A percentile compares a stretch with the other conserved stretches of the same genome.
Evolutionary conservation across 1,284 basidiomycete genomes (phyloP).

Genomic region (Apiotrichum siamense): DNA sequence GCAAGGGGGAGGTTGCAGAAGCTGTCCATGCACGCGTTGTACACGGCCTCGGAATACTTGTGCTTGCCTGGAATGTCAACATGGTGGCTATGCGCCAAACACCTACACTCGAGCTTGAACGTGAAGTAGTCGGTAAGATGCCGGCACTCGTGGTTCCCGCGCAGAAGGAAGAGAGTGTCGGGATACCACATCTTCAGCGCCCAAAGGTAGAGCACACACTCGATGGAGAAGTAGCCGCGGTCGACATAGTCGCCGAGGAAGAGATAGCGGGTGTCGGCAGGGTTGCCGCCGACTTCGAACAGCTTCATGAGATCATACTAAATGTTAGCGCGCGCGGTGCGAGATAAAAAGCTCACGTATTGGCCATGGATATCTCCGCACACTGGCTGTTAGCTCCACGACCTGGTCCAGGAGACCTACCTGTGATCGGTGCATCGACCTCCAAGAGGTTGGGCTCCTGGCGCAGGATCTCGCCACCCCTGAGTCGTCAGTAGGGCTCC

Average conservation of each 20-base stretch:
- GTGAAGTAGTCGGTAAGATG: conserved; percentile 97
- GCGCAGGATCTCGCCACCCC: conserved; percentile 66
- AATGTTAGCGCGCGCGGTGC: not conserved
- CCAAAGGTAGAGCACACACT: conserved; percentile 90
- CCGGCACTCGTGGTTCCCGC: conserved; percentile 96
- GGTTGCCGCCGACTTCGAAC: conserved; percentile 90
- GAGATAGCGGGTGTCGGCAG: conserved; percentile 85
- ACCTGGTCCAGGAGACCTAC: conserved; percentile 51
- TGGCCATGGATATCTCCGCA: conserved; percentile 96
- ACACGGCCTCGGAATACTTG: conserved; percentile 85
- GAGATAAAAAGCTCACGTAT: conserved; percentile 62
- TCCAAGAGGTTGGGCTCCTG: conserved; percentile 83
- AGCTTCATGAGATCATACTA: conserved; percentile 98
- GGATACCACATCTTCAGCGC: conserved; percentile 92
- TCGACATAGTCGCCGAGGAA: conserved; percentile 99
- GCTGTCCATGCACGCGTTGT: conserved; percentile 86
- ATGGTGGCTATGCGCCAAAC: not conserved
- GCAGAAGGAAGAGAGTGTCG: conserved; percentile 77
- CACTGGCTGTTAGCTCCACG: conserved; percentile 52
- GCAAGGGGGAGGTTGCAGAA: conserved; percentile 89
- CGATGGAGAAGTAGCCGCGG: conserved; percentile 90
- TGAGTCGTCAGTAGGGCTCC: conserved; percentile 14
- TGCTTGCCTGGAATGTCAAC: conserved; percentile 67
- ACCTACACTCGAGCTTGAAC: conserved; percentile 87
- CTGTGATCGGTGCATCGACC: conserved; percentile 91